Conservation (phyloP, 805 yeast species). For the Pichia pseudocactophila region DNA sequence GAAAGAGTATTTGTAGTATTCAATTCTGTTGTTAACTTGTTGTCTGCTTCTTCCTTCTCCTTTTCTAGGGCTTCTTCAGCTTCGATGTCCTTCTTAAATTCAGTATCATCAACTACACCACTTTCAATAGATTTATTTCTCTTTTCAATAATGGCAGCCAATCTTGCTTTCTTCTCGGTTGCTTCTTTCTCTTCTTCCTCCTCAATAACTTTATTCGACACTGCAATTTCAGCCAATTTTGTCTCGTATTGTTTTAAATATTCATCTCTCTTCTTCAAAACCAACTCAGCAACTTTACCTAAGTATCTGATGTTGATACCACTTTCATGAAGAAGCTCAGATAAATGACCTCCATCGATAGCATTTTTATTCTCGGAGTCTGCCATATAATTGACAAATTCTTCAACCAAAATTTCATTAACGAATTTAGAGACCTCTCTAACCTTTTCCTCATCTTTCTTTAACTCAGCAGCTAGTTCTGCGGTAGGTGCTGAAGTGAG, state of each 20-base stretch:
- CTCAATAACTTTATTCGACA: conserved; percentile 22
- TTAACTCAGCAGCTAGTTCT: conserved; percentile 28
- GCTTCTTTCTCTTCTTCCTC: conserved; percentile 21
- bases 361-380: conserved; percentile 50
- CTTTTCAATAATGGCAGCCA: conserved; percentile 22
- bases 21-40: conserved; percentile 27
- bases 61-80: conserved; percentile 26
- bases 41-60: conserved; percentile 27
- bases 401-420: conserved; percentile 49
- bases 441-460: conserved; percentile 54
- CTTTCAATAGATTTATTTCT: conserved; percentile 13
- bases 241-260: conserved; percentile 9
- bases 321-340: conserved; percentile 56
- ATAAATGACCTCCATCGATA: conserved; percentile 71
- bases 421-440: conserved; percentile 63
- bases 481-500: conserved; percentile 33
- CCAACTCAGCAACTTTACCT: conserved; percentile 45
- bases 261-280: conserved; percentile 18
- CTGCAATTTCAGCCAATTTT: conserved; percentile 27
- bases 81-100: conserved; percentile 22
- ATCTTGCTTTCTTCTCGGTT: conserved; percentile 25
- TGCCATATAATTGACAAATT: conserved; percentile 47
- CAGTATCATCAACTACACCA: conserved; percentile 13
- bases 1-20: conserved; percentile 35
- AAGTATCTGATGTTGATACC: conserved; percentile 90